Evolutionary conservation across 1,139 yeast species (phyloP).

Genomic region (Sugiyamaella japonica): DNA sequence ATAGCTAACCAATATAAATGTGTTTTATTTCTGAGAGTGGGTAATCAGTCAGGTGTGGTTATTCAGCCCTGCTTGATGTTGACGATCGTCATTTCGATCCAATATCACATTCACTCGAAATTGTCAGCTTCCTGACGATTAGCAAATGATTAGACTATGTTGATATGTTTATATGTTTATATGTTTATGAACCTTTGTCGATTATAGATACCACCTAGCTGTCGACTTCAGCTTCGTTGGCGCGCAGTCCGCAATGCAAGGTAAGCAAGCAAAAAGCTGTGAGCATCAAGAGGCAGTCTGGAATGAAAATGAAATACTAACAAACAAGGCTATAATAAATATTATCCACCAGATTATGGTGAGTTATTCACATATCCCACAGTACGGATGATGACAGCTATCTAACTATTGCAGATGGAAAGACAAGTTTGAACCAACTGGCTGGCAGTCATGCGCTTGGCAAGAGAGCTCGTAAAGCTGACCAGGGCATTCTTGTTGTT

Average conservation of each 20-base stretch:
- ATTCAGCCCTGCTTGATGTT: no score
- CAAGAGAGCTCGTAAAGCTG: slow-evolving; percentile 33
- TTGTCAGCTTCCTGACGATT: no score
- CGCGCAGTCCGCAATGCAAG: neutral
- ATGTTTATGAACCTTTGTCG: no score
- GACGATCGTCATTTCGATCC: no score
- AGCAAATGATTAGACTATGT: no score
- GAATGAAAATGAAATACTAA: slow-evolving; percentile 20
- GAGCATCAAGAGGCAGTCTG: neutral
- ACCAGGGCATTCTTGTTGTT: slow-evolving; percentile 35
- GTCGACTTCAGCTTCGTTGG: neutral
- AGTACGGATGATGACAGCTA: neutral
- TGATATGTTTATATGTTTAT: no score
- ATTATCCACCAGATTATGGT: slow-evolving; percentile 42
- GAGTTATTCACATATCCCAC: slow-evolving; percentile 5
- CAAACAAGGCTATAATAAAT: slow-evolving; percentile 36
- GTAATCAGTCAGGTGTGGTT: no score
- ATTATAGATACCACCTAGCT: no score
- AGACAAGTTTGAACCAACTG: slow-evolving; percentile 34
- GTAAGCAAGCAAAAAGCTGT: no score
- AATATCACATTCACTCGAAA: no score
- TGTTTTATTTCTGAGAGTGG: neutral
- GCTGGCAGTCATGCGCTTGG: slow-evolving; percentile 37
- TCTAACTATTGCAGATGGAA: slow-evolving; percentile 31
- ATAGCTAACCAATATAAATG: neutral